Base-by-base conservation (phyloP, 768 basidiomycete species). In the Rhodosporidiobolus odoratus region DNA sequence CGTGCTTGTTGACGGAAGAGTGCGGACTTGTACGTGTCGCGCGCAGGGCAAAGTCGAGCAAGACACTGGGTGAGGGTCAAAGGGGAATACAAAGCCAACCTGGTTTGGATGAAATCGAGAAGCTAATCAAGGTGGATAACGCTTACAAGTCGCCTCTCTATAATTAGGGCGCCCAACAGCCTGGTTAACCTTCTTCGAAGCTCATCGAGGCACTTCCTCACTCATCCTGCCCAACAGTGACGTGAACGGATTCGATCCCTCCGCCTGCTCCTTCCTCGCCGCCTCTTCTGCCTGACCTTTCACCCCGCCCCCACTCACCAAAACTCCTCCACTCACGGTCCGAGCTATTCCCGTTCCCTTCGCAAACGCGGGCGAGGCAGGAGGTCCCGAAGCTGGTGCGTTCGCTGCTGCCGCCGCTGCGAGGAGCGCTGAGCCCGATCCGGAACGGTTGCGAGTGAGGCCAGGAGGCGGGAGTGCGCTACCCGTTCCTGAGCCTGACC, bases 321-420 rank as follows among this genome's bases (percentile, higher is more conserved):
- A 23, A 27, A 52, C 58, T 3, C 47, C 53, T 1, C 58, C 68
- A 6, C 45, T 58, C 45, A 35, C n/a, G 25, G 59, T 32, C 5
- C 73, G 48, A 8, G 37, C 50, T 62, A 74, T 70, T 10, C 68
- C 73, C 27, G 68, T 74, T 8, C 68, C 73, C 19, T 62, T 64
- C 4, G 73, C 73, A n/a, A 53, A 67, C 21, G 68, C 68, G 3
- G 72, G 72, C 37, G 23, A n/a, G 63, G 63, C 34, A 35, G n/a
- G 16, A 7, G 40, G 30, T n/a, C 59, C 32, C 25, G n/a, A n/a
- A n/a, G n/a, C n/a, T n/a, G n/a, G n/a, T n/a, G n/a, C n/a, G n/a
- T n/a, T n/a, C n/a, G n/a, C n/a, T n/a, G n/a, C n/a, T n/a, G n/a
- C n/a, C n/a, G n/a, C n/a, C n/a, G n/a, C n/a, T n/a, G n/a, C n/a